Base-by-base conservation (phyloP, 1,284 basidiomycete genomes). In the Ustilago shanxiensis region DNA sequence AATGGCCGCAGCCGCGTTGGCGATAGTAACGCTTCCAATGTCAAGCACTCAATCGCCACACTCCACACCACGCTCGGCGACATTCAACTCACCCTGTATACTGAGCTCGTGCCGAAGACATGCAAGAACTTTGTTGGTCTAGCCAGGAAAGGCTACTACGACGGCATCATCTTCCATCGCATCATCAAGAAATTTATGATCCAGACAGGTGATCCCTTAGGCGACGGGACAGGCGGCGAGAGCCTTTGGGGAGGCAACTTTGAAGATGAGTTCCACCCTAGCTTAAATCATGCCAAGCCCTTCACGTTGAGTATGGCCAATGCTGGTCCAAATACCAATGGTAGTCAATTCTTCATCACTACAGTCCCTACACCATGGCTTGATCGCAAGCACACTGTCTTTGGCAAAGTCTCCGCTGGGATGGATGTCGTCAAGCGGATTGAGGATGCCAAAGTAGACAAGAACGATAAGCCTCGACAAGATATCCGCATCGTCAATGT, bases 281-380 rank as follows among this genome's bases (percentile, higher is more conserved):
- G 93, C 62, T 88, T 97, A 64, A 92, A 91, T 86, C 96, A 98
- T 86, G 95, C 98, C 86, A 89, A 94, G 66, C 95, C 96, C 0
- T 98, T 98, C 85, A 97, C 93, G n/a, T 89, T 99, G 55, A 95
- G 94, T 83, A 98, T 98, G 95, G 97, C 97, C n/a, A 99, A 99
- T 74, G 93, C 94, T 2, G 96, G 97, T 1, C 92, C 94, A 1
- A 89, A 89, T 60, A 99, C 97, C 44, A 99, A 99, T 85, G 97
- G 92, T 2, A 93, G 92, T 3, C 96, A 99, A 86, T 99, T 99
- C 89, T 99, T 99, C 88, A 95, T 99, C 86, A 99, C 97, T 2
- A 98, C 95, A 2, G 95, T 92, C 2, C 93, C 95, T 13, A 94
- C 94, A 6, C 94, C 95, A 8, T 98, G 95, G 95, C 88, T 99